Conservation (phyloP, 1,284 basidiomycete species). For the Tremellales sp. region DNA sequence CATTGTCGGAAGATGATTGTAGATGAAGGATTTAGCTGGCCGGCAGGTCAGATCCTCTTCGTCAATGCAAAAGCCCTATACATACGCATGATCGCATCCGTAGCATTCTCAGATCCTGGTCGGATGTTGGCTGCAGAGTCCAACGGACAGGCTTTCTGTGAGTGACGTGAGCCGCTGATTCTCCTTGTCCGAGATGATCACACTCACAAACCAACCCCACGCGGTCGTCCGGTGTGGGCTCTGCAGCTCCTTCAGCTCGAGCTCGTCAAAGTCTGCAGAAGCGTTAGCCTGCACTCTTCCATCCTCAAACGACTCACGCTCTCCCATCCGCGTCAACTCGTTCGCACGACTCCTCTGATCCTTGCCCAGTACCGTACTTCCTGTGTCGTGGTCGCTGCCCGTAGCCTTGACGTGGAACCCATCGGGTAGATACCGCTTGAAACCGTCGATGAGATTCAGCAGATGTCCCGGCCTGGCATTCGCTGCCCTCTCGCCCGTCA, state of each 20-base stretch:
- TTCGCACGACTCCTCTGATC: conserved; percentile 48
- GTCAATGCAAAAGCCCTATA: background rate
- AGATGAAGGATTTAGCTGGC: conserved; percentile 46
- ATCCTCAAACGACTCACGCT: conserved; percentile 37
- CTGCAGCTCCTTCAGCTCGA: conserved; percentile 45
- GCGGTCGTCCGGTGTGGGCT: conserved; percentile 42
- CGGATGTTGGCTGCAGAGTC: conserved; percentile 45
- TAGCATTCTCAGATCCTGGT: conserved; percentile 38
- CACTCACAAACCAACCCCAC: conserved; percentile 48
- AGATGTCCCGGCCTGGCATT: conserved; percentile 34
- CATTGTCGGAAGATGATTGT: conserved; percentile 52
- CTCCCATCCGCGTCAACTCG: conserved; percentile 41
- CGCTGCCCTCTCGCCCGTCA: conserved; percentile 30
- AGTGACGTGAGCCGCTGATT: background rate
- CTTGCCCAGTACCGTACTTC: conserved; percentile 44
- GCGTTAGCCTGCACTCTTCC: background rate
- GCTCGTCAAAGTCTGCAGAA: conserved; percentile 44
- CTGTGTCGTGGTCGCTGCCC: conserved; percentile 48
- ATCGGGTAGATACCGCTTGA: conserved; percentile 33
- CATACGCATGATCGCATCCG: conserved; percentile 35
- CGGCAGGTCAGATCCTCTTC: background rate
- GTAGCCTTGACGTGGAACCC: conserved; percentile 38
- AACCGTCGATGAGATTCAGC: conserved; percentile 36
- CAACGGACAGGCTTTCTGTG: conserved; percentile 44
- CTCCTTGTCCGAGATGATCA: background rate